These are phyloP conservation scores for Hyaloperonospora brassicae DNA, from an alignment of 352 stramenopile genomes.

Conservation along the genomic window DNA sequence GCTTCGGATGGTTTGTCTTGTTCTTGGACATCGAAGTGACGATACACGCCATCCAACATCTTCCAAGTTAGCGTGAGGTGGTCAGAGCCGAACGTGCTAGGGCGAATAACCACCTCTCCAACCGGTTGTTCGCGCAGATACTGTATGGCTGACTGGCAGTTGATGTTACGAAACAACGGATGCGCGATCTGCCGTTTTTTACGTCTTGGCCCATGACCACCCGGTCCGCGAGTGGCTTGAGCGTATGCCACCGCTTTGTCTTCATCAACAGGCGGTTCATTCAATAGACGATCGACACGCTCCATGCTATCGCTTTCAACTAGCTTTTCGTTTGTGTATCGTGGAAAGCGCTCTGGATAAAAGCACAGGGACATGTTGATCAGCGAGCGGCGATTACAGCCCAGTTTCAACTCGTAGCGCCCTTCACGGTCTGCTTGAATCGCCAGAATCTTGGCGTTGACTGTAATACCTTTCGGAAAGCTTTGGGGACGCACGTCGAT, in stretches of 20 bases:
- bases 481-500: conserved; percentile 42
- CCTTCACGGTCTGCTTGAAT: conserved; percentile 69
- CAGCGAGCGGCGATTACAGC: conserved; percentile 65
- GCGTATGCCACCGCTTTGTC: conserved; percentile 47
- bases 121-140: conserved; percentile 68
- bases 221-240: conserved; percentile 24
- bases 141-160: conserved; percentile 74
- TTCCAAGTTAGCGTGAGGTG: conserved; percentile 87
- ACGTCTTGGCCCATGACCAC: conserved; percentile 39
- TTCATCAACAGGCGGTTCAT: conserved; percentile 63
- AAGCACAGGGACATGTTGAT: conserved; percentile 73
- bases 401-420: conserved; percentile 67
- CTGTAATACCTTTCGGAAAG: conserved; percentile 81
- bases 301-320: conserved; percentile 61
- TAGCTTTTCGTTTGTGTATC: conserved; percentile 42
- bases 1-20: conserved; percentile 83
- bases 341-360: conserved; percentile 45
- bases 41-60: conserved; percentile 79
- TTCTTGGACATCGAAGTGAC: conserved; percentile 84
- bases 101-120: conserved; percentile 81
- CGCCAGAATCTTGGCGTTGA: conserved; percentile 75
- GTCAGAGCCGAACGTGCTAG: conserved; percentile 72
- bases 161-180: conserved; percentile 83
- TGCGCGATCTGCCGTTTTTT: conserved; percentile 86
- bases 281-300: conserved; percentile 70